Base-by-base conservation (phyloP, 805 yeast genomes). In the Saccharomycopsis oosterbeekiorum region DNA sequence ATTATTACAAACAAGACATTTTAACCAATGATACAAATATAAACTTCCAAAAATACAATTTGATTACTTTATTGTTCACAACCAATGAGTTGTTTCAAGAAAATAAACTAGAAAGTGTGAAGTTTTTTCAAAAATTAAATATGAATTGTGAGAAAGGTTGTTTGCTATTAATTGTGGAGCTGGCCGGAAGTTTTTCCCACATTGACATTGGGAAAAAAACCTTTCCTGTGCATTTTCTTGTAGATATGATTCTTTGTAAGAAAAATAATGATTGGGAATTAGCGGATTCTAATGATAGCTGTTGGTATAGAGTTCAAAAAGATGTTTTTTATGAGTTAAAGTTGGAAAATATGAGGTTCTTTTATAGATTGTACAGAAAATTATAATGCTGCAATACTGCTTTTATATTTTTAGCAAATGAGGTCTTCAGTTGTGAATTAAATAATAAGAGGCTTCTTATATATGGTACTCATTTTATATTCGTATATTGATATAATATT, bases 181-280 rank as follows among this genome's bases (percentile, higher is more conserved):
- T 94, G 73, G 97, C 97, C 0, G 97, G 97, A 0, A 87, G 96
- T 10, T 90, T 85, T 71, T 88, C 96, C 1, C 85, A 89, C 67
- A 87, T 90, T 43, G 78, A 83, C 1, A 79, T 90, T 53, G 96
- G 96, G 2, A 71, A 82, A 37, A 89, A 86, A 70, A 80, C 76
- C 65, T 90, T 90, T 74, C 97, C 97, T 0, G 85, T 90, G 2
- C 91, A 89, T 65, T 89, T 86, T 67, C 75, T 90, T 47, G 76
- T 91, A 11, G 96, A 90, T 68, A 88, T 86, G 42, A 77, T 89
- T 0, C 73, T 90, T 40, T 76, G 84, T 29, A 88, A 89, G 1
- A 47, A 43, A 8, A 40, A 41, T 15, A 51, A 56, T 19, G 56
- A 34, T 15, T 90, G 96, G 96, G 83, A 81, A 56, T 70, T 86